These are phyloP conservation scores for Blastocystis sp. DNA, from an alignment of 352 stramenopile species.

Conservation along the genomic window DNA sequence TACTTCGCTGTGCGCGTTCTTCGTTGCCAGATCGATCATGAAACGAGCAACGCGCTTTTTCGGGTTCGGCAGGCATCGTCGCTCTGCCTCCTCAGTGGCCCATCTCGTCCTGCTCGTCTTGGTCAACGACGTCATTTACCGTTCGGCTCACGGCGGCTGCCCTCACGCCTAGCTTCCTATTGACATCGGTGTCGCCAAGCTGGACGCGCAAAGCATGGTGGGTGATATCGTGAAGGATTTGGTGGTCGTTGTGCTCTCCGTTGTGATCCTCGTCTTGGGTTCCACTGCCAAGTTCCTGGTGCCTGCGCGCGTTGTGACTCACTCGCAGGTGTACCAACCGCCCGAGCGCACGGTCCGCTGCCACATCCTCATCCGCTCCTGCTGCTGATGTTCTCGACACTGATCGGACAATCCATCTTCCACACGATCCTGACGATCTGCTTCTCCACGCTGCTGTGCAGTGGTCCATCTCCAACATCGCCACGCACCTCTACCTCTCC, in stretches of 20 bases:
- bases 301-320: background rate
- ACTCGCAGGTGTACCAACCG: background rate
- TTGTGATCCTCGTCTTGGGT: constrained; percentile 23
- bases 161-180: background rate
- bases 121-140: background rate
- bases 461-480: constrained; percentile 21
- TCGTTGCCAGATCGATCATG: constrained; percentile 8
- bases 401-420: constrained; percentile 16
- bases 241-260: constrained; percentile 11
- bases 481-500: constrained; percentile 6
- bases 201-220: background rate
- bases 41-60: constrained; percentile 2
- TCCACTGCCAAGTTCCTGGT: background rate
- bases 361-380: constrained; percentile 23
- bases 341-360: background rate
- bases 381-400: constrained; percentile 11
- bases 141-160: background rate
- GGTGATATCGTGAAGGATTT: background rate
- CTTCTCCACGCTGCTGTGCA: constrained; percentile 34
- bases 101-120: constrained; percentile 4
- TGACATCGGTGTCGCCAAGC: constrained; percentile 20
- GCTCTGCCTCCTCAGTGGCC: background rate
- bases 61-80: background rate
- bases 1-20: constrained; percentile 13
- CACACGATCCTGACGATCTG: constrained; percentile 18